A percentile compares a stretch with the other conserved stretches of the same genome.
These are phyloP conservation scores for Eragrostis tef DNA, from an alignment of 202 grass and related monocot genomes.

Conservation along the genomic window DNA sequence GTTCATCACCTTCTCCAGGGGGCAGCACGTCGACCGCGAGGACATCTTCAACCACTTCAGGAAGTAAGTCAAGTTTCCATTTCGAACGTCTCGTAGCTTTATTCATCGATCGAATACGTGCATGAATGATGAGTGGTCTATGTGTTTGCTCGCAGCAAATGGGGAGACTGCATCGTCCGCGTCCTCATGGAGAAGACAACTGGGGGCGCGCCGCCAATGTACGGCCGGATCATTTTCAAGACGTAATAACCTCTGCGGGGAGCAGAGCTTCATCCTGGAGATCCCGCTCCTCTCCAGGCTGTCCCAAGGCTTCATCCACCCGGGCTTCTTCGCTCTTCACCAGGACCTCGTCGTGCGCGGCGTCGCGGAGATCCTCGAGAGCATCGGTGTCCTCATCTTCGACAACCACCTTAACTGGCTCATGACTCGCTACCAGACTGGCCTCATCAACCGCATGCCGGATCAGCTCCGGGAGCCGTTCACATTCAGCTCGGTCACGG, in stretches of 20 bases:
- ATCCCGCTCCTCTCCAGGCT: constrained; percentile 48
- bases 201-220: constrained; percentile 18
- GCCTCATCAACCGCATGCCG: background rate
- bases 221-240: constrained; percentile 66
- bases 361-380: constrained; percentile 48
- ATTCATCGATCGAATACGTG: background rate
- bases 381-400: constrained; percentile 53
- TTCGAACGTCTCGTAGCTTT: no score
- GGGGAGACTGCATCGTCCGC: constrained; percentile 63
- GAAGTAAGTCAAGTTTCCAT: constrained; percentile 39
- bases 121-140: no score
- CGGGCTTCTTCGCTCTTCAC: constrained; percentile 45
- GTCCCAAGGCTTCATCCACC: background rate
- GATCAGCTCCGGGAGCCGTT: constrained; percentile 40
- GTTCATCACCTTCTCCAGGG: constrained; percentile 66
- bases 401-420: constrained; percentile 40
- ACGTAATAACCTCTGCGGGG: no score
- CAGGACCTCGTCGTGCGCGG: constrained; percentile 44
- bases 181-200: constrained; percentile 66
- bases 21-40: constrained; percentile 42
- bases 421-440: constrained; percentile 27
- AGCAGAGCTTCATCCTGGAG: background rate
- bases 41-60: constrained; percentile 61
- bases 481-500: background rate
- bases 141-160: constrained; percentile 44